Evolutionary conservation across 23 red algal species (phyloP), one percentile per base, ranked within the genome.

Genomic region (Gracilaria vermiculophylla): DNA sequence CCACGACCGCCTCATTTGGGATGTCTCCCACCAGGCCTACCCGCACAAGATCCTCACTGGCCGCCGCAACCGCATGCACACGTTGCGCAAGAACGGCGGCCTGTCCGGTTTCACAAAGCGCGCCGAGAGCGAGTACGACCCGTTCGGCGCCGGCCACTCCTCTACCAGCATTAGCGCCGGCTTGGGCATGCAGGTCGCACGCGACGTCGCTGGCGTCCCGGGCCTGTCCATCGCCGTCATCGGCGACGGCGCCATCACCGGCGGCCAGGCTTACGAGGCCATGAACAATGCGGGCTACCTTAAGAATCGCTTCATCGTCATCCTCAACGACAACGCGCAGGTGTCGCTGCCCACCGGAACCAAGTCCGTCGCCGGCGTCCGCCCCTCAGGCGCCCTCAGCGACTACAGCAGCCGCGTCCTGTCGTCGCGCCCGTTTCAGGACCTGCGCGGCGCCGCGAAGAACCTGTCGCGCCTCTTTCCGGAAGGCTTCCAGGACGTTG

Each of bases 1-100:
- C 39, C 85, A 94, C 34, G 96, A 98, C 53, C 82, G 83, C 24
- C 76, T 98, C 58, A 87, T 98, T 44, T 98, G 96, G 96, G 96
- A 98, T 44, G 96, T 98, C n/a, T 77, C 76, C 11, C 96, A 98
- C 77, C 96, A 98, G 75, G 85, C 96, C 0, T 98, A 98, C 66
- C 92, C 92, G 32, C 96, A 98, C 92, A 98, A 98, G 90, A 98
- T 98, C 67, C 92, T 98, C 45, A 98, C 96, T 19, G 96, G 96
- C 19, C 90, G 96, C 54, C 88, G 96, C 14, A 62, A 69, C 60
- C 47, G 79, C 27, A 98, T 98, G 96, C 50, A 77, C 44, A 98
- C 96, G 2, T 50, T 98, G 80, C 79, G 96, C 12, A 92, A 98
- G 89, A 84, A 45, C 32, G 94, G 94, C 66, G 96, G 96, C 36